Conservation (phyloP, 805 yeast genomes). For the Ogataea siamensis region DNA sequence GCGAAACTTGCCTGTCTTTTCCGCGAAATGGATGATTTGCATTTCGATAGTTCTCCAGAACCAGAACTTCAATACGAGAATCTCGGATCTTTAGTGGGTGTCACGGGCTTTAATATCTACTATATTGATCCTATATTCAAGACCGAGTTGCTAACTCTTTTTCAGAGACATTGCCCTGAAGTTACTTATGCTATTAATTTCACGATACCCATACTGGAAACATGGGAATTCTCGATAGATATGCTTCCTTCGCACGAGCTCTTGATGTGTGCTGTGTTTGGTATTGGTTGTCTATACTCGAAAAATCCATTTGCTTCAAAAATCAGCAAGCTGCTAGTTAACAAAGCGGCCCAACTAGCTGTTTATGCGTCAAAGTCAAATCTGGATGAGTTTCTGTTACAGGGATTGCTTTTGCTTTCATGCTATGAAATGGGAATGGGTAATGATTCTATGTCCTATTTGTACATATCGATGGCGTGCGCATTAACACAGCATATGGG, state of each 20-base stretch:
- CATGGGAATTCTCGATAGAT: slow-evolving; percentile 21
- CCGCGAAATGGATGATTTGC: slow-evolving; percentile 1
- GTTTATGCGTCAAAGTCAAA: slow-evolving; percentile 23
- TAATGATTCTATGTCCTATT: slow-evolving; percentile 31
- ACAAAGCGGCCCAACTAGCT: slow-evolving; percentile 28
- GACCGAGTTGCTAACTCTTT: slow-evolving; percentile 14
- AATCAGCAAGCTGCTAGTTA: slow-evolving; percentile 21
- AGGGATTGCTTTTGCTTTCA: slow-evolving; percentile 29
- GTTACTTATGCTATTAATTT: slow-evolving; percentile 17
- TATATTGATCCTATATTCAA: slow-evolving; percentile 20
- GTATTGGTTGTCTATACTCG: slow-evolving; percentile 27
- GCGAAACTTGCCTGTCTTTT: slow-evolving; percentile 1
- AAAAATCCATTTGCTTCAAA: slow-evolving; percentile 15
- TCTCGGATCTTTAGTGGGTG: slow-evolving; percentile 15
- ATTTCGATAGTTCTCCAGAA: not conserved
- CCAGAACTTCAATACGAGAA: slow-evolving; percentile 4
- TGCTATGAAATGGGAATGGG: slow-evolving; percentile 34
- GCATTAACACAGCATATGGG: slow-evolving; percentile 37
- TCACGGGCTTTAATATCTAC: slow-evolving; percentile 6
- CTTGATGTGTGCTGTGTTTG: slow-evolving; percentile 27
- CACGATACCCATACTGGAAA: slow-evolving; percentile 13
- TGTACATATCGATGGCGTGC: slow-evolving; percentile 33
- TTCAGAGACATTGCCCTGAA: slow-evolving; percentile 16
- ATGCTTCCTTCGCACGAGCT: slow-evolving; percentile 24
- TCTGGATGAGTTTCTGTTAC: slow-evolving; percentile 25